phyloP scores from a whole-genome alignment of 164 flowering plant species.

The Vitis rotundifolia region DNA sequence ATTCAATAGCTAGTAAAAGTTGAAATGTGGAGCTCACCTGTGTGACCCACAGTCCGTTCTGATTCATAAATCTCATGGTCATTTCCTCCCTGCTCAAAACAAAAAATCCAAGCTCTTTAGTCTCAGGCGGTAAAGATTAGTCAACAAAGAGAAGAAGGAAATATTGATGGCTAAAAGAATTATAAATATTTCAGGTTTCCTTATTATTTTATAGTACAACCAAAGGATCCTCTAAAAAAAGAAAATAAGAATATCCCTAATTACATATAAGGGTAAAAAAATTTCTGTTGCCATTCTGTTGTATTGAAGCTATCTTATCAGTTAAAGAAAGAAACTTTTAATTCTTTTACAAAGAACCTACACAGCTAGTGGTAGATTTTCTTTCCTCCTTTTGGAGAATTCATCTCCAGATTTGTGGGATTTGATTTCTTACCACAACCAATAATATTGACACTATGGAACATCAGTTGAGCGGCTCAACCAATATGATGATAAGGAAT shows the following conservation, averaged over 20 bases:
- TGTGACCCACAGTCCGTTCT: constrained; percentile 83
- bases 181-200: too few species aligned
- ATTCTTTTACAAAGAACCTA: too few species aligned
- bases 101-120: constrained; percentile 2
- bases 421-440: background rate
- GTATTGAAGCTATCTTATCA: too few species aligned
- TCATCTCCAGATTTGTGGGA: background rate
- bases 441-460: background rate
- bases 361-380: too few species aligned
- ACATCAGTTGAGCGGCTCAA: background rate
- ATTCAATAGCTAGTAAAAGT: background rate
- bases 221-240: too few species aligned
- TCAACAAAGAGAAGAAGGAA: background rate
- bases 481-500: background rate
- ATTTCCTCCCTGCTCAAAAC: constrained; percentile 84
- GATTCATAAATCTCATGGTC: constrained; percentile 90
- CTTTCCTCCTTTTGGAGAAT: background rate
- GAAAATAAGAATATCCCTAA: too few species aligned
- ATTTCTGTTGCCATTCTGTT: too few species aligned
- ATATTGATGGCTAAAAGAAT: too few species aligned
- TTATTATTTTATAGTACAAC: too few species aligned
- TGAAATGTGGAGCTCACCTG: constrained; percentile 54
- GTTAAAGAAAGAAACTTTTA: too few species aligned
- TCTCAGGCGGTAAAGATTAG: background rate
- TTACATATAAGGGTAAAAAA: too few species aligned